Conservation (phyloP, 2,329 filamentous ascomycete genomes). For the Cladophialophora exuberans region DNA sequence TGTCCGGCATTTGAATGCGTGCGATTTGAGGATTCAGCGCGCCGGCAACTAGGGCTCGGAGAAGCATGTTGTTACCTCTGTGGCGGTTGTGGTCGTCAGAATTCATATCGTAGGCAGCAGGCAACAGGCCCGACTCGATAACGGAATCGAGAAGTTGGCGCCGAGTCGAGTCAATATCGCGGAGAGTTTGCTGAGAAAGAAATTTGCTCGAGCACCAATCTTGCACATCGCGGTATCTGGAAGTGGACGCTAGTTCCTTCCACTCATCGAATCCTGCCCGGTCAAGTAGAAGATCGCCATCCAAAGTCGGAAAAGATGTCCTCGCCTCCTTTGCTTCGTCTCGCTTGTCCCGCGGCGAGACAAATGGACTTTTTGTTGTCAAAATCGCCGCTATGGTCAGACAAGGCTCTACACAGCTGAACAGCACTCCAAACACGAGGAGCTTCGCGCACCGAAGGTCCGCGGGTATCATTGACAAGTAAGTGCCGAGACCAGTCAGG, state of each 20-base stretch:
- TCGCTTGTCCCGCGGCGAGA: slow-evolving; percentile 79
- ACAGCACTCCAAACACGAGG: slow-evolving; percentile 92
- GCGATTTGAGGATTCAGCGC: slow-evolving; percentile 85
- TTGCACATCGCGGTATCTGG: slow-evolving; percentile 65
- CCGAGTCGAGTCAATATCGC: slow-evolving; percentile 84
- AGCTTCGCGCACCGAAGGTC: slow-evolving; percentile 92
- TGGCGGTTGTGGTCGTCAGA: slow-evolving; percentile 43
- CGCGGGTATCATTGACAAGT: slow-evolving; percentile 92
- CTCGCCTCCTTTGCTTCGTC: slow-evolving; percentile 80
- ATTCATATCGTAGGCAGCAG: slow-evolving; percentile 55
- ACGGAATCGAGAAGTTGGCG: slow-evolving; percentile 84
- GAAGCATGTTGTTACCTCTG: slow-evolving; percentile 49
- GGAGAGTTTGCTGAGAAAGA: slow-evolving; percentile 78
- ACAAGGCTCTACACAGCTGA: slow-evolving; percentile 86
- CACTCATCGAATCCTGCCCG: slow-evolving; percentile 82
- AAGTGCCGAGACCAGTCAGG: slow-evolving; percentile 86
- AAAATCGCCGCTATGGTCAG: slow-evolving; percentile 89
- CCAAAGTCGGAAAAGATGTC: slow-evolving; percentile 70
- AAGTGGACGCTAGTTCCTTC: slow-evolving; percentile 65
- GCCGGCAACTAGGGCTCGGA: slow-evolving; percentile 72
- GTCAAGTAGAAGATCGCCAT: slow-evolving; percentile 89
- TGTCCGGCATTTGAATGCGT: slow-evolving; percentile 89
- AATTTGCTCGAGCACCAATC: slow-evolving; percentile 85
- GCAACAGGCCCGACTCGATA: slow-evolving; percentile 80
- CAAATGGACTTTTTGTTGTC: slow-evolving; percentile 79